Conservation (phyloP, 106 monocot species). For the Narthecium ossifragum region DNA sequence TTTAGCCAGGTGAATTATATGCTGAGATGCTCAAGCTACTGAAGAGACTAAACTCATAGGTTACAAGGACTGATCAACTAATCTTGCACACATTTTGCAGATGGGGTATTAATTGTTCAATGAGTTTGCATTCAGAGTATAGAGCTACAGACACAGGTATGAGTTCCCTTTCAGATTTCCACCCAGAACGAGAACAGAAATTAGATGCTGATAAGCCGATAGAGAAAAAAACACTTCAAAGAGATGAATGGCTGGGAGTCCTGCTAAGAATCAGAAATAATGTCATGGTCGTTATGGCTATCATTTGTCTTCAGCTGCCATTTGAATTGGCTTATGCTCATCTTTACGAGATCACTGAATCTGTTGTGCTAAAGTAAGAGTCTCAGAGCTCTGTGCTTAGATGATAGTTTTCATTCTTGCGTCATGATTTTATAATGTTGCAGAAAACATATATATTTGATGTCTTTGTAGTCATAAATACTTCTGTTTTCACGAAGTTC, state of each 20-base stretch:
- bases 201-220: conserved; percentile 22
- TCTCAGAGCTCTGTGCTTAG: too few species aligned
- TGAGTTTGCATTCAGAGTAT: conserved; percentile 30
- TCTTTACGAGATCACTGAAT: conserved; percentile 63
- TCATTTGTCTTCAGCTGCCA: conserved; percentile 88
- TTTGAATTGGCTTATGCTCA: conserved; percentile 95
- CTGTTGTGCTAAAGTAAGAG: conserved; percentile 63
- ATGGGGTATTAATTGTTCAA: conserved; percentile 70
- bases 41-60: not conserved
- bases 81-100: conserved; percentile 31
- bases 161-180: conserved; percentile 7
- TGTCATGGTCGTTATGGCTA: conserved; percentile 62
- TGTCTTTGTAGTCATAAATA: too few species aligned
- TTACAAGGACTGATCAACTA: not conserved
- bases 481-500: too few species aligned
- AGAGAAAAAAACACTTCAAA: conserved; percentile 60
- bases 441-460: too few species aligned
- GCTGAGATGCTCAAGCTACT: not conserved
- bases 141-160: conserved; percentile 31
- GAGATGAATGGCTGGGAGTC: conserved; percentile 79
- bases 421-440: too few species aligned
- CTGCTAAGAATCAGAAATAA: conserved; percentile 72
- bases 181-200: conserved; percentile 27
- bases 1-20: conserved; percentile 49
- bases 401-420: too few species aligned